Evolutionary conservation across 2,329 filamentous ascomycete species (phyloP).

Genomic region (Colletotrichum tabaci): DNA sequence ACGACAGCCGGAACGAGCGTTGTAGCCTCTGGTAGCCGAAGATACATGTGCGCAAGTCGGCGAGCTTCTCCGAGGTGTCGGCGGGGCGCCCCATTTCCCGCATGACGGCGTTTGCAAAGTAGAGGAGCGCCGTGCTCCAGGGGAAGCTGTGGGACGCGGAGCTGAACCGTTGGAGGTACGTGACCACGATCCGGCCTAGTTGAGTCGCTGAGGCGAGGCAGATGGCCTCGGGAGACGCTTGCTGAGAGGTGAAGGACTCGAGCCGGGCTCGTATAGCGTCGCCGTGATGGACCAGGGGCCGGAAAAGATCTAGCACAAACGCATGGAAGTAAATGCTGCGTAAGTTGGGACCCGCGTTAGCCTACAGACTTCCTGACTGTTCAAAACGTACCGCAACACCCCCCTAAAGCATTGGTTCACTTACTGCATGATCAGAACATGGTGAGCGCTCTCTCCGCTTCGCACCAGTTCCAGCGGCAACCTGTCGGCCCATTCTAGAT

Average conservation of each 20-base stretch:
- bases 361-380: background rate
- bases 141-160: constrained; percentile 23
- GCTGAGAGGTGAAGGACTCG: constrained; percentile 19
- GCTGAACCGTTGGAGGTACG: constrained; percentile 3
- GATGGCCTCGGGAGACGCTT: constrained; percentile 22
- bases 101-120: constrained; percentile 13
- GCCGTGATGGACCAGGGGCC: constrained; percentile 4
- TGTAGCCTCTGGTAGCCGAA: constrained; percentile 25
- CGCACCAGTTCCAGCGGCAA: constrained; percentile 17
- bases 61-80: constrained; percentile 1
- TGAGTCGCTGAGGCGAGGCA: constrained; percentile 11
- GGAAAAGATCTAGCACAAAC: constrained; percentile 23
- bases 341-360: background rate
- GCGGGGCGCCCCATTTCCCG: background rate
- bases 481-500: constrained; percentile 14
- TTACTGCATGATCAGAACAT: constrained; percentile 29
- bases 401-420: background rate
- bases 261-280: constrained; percentile 20
- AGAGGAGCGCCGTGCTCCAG: constrained; percentile 25
- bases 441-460: constrained; percentile 9
- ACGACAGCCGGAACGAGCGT: constrained; percentile 8
- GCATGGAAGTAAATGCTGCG: constrained; percentile 25
- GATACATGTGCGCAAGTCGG: constrained; percentile 19
- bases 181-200: background rate
- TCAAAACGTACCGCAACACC: too few species aligned